These are phyloP conservation scores for Maudiozyma saulgeensis DNA, from an alignment of 805 yeast genomes.

Conservation along the genomic window DNA sequence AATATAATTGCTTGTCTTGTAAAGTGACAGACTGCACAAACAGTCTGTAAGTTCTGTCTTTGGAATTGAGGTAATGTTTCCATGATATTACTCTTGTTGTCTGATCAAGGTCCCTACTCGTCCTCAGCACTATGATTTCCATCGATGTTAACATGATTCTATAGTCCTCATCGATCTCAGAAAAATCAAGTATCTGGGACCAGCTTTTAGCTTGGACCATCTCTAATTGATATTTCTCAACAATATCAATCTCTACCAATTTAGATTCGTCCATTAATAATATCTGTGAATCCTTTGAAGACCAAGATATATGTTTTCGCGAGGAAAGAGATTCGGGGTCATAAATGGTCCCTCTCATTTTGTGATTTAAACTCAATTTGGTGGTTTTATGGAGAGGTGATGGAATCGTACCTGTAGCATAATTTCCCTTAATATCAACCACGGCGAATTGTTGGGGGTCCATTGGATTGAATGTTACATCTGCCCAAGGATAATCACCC, in stretches of 20 bases:
- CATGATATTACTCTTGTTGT: slow-evolving; percentile 52
- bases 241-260: slow-evolving; percentile 28
- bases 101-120: slow-evolving; percentile 21
- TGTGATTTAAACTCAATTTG: slow-evolving; percentile 7
- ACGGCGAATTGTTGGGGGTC: slow-evolving; percentile 32
- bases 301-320: slow-evolving; percentile 46
- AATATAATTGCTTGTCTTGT: slow-evolving; percentile 4
- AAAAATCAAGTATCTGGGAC: slow-evolving; percentile 42
- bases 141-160: slow-evolving; percentile 54
- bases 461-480: slow-evolving; percentile 38
- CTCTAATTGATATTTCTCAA: slow-evolving; percentile 25
- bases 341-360: slow-evolving; percentile 23
- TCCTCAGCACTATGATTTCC: slow-evolving; percentile 48
- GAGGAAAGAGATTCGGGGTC: slow-evolving; percentile 46
- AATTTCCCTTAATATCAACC: slow-evolving; percentile 46
- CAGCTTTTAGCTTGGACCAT: slow-evolving; percentile 43
- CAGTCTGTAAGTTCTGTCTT: slow-evolving; percentile 46
- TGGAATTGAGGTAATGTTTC: slow-evolving; percentile 54
- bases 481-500: slow-evolving; percentile 34
- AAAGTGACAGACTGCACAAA: slow-evolving; percentile 20
- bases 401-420: slow-evolving; percentile 34
- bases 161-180: slow-evolving; percentile 27
- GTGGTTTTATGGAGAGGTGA: slow-evolving; percentile 5
- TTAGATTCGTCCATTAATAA: slow-evolving; percentile 37
- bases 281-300: slow-evolving; percentile 24